Evolutionary conservation across 176 grass and related monocot species (phyloP), one percentile per base, ranked within the genome.

Genomic region (Zoysia pacifica): DNA sequence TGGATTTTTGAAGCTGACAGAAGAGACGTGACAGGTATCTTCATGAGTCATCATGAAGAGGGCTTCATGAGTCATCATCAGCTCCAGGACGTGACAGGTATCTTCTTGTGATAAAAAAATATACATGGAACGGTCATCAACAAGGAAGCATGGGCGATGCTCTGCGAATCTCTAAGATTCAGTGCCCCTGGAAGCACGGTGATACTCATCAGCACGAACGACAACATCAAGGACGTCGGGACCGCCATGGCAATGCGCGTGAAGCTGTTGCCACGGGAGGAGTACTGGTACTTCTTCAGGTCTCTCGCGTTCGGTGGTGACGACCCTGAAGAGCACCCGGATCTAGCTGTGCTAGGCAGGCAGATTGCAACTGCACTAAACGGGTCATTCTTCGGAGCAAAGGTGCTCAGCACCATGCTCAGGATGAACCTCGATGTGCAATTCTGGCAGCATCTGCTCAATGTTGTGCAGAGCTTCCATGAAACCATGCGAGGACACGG

Each of bases 221-320:
- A 86, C 59, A 18, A 69, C 59, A 49, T 85, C 64, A 59, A 43
- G 8, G 63, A 66, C 41, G 52, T 86, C 40, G 66, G 75, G 2
- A 78, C 83, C 42, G 7, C 51, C 0, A 38, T 60, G 8, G 56
- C 65, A 20, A 72, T 86, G 49, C 67, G 78, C 7, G 61, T 86
- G 45, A 73, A 13, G 6, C 46, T 56, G 2, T 72, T 86, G 41
- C 54, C 19, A 0, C 59, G 68, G 20, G 83, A 86, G 78, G 83
- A 86, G 54, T 86, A 73, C 67, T 80, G 75, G 83, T 79, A 79
- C 71, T 86, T 86, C 83, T 80, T 80, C 9, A 80, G 15, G 67
- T 68, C 76, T 13, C 67, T 76, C 48, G 54, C 83, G 12, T 65
- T 86, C 11, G 75, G 83, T 51, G 65, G 39, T 45, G 43, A 12